Percentiles rank a stretch among this genome's conserved stretches.
Conservation (phyloP, 805 yeast genomes). For the Saturnispora dispora region DNA sequence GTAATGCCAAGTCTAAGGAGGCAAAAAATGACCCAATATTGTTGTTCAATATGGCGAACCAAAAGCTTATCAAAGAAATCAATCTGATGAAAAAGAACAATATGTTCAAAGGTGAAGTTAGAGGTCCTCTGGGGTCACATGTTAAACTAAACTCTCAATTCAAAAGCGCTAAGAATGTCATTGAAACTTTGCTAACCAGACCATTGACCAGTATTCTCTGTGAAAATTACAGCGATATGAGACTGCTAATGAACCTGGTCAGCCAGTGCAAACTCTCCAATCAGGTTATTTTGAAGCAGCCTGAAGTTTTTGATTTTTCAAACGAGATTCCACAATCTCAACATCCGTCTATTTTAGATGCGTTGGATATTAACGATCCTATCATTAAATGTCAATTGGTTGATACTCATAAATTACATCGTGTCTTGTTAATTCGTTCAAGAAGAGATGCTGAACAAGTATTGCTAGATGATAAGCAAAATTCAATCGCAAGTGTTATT, state of each 20-base stretch:
- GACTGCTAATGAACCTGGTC: not conserved
- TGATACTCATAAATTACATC: slow-evolving; percentile 54
- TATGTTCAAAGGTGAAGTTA: slow-evolving; percentile 42
- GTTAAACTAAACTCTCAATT: slow-evolving; percentile 48
- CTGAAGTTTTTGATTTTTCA: slow-evolving; percentile 49
- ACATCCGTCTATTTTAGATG: slow-evolving; percentile 49
- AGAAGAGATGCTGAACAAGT: slow-evolving; percentile 42
- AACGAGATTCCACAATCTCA: slow-evolving; percentile 34
- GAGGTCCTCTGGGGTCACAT: slow-evolving; percentile 73
- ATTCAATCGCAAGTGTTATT: slow-evolving; percentile 19
- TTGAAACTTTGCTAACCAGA: slow-evolving; percentile 47
- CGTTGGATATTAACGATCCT: slow-evolving; percentile 45
- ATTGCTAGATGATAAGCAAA: slow-evolving; percentile 26
- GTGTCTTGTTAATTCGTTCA: slow-evolving; percentile 42
- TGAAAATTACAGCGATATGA: slow-evolving; percentile 30
- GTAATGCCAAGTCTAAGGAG: slow-evolving; percentile 5
- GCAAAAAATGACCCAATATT: slow-evolving; percentile 22
- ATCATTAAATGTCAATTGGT: slow-evolving; percentile 53
- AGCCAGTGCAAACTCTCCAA: slow-evolving; percentile 9
- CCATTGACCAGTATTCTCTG: slow-evolving; percentile 61
- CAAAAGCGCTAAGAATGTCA: slow-evolving; percentile 46
- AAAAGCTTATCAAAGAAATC: slow-evolving; percentile 34
- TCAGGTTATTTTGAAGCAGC: slow-evolving; percentile 41
- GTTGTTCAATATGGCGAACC: slow-evolving; percentile 44
- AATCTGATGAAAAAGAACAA: slow-evolving; percentile 9